Base-by-base conservation (phyloP, 139 green algal species). In the Deuterostichococcus epilithicus region DNA sequence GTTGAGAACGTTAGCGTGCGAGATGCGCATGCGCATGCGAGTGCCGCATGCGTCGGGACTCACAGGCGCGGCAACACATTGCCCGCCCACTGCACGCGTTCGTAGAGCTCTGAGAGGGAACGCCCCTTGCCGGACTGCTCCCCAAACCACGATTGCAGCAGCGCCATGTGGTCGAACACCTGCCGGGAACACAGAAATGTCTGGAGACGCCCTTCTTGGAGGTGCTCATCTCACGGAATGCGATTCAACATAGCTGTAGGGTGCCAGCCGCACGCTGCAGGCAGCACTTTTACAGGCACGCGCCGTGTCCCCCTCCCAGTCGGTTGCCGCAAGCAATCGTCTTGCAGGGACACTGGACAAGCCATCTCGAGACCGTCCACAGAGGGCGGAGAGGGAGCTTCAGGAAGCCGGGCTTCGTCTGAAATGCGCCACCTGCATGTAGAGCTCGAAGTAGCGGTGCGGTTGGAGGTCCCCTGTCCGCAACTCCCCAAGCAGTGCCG, bases 391-490 rank as follows among this genome's bases (percentile, higher is more conserved):
- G n/a, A n/a, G n/a, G n/a, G n/a, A n/a, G n/a, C n/a, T n/a, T n/a
- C n/a, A n/a, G n/a, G n/a, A n/a, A n/a, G n/a, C n/a, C n/a, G n/a
- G n/a, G n/a, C n/a, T n/a, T n/a, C n/a, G n/a, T n/a, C n/a, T n/a
- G n/a, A 75, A 67, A 60, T 67, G 23, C 26, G 15, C 28, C 22
- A 70, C 90, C 66, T 90, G 72, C 88, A 98, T 95, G 85, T 98
- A 99, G 44, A 99, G 86, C 87, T 98, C 94, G 73, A 97, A 99
- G 82, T 99, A 99, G 75, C 92, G 94, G 73, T 98, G 94, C 6
- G 96, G 96, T 22, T 89, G 88, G 25, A 99, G 85, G 73, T 90
- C 76, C 0, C 91, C 95, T 0, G 96, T 98, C 34, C 96, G 86
- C 65, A 99, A 86, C 86, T 99, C 96, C 23, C 89, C 92, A 23